Percentiles rank a stretch among this genome's conserved stretches.
Evolutionary conservation across 2,329 filamentous ascomycete genomes (phyloP).

Genomic region (Hypomyces rosellus): DNA sequence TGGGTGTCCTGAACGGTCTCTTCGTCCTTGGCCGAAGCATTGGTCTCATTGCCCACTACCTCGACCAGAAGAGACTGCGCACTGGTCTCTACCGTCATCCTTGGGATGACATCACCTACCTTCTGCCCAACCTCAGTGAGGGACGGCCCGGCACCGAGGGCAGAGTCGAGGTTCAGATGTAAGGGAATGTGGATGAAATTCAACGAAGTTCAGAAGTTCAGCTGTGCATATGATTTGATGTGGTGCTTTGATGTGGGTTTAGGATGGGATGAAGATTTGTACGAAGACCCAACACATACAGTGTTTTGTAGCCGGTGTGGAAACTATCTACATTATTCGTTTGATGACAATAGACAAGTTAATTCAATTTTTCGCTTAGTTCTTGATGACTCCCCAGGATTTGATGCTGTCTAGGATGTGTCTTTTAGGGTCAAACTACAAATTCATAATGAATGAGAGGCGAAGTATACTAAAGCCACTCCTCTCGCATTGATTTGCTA

Average conservation of each 20-base stretch:
- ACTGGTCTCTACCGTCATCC: constrained; percentile 98
- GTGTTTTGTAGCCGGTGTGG: constrained; percentile 28
- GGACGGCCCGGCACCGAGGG: constrained; percentile 70
- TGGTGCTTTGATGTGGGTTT: constrained; percentile 22
- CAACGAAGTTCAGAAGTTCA: constrained; percentile 22
- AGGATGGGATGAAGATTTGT: constrained; percentile 27
- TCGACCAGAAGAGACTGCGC: constrained; percentile 98
- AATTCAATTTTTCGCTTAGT: constrained; percentile 4
- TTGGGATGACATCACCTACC: constrained; percentile 97
- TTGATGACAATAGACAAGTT: constrained; percentile 28
- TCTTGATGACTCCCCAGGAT: no score
- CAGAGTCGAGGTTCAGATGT: constrained; percentile 83
- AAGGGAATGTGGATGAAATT: constrained; percentile 24
- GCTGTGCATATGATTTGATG: constrained; percentile 27
- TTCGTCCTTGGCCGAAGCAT: constrained; percentile 97
- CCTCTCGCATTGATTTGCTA: no score
- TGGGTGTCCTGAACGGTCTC: constrained; percentile 99
- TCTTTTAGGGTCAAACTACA: no score
- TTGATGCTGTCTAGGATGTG: no score
- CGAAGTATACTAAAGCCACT: no score
- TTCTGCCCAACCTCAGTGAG: constrained; percentile 73
- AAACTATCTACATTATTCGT: constrained; percentile 26
- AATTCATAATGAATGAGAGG: no score
- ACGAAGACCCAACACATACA: constrained; percentile 32
- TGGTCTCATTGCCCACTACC: constrained; percentile 98